Conservation (phyloP, 1,284 basidiomycete species). For the Naganishia sp. region DNA sequence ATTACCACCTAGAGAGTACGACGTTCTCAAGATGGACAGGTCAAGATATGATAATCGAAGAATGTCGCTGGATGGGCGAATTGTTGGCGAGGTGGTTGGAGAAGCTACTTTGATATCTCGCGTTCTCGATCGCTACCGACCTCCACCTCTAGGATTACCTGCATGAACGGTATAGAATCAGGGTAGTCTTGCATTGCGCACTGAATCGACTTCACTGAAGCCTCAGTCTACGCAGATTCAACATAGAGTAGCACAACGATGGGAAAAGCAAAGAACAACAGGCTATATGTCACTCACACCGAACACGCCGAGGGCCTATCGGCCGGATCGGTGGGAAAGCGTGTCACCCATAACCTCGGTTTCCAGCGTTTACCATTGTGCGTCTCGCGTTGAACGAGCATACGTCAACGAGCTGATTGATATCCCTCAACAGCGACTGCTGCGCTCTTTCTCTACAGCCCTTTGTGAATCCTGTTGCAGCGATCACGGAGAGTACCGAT, state of each 20-base stretch:
- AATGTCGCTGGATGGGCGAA: too few species aligned
- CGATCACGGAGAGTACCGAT: conserved; percentile 54
- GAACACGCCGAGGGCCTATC: conserved; percentile 53
- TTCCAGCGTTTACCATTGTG: conserved; percentile 53
- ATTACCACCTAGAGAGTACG: too few species aligned
- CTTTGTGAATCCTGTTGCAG: conserved; percentile 85
- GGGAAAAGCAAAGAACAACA: conserved; percentile 53
- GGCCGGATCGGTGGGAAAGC: conserved; percentile 49
- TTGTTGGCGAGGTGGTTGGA: too few species aligned
- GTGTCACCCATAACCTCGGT: conserved; percentile 43
- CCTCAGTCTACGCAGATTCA: too few species aligned
- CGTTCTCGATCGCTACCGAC: too few species aligned
- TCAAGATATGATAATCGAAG: too few species aligned
- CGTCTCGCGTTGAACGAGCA: conserved; percentile 3
- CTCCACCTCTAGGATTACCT: too few species aligned
- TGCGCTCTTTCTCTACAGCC: conserved; percentile 91
- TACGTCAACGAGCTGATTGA: conserved; percentile 7
- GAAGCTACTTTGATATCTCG: too few species aligned
- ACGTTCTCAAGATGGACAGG: too few species aligned
- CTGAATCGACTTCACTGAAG: too few species aligned
- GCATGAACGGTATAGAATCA: too few species aligned
- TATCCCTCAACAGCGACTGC: conserved; percentile 62
- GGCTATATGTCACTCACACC: conserved; percentile 53
- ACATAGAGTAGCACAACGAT: conserved; percentile 33
- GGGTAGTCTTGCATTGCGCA: too few species aligned